These are phyloP conservation scores for Talaromyces islandicus DNA, from an alignment of 2,329 filamentous ascomycete species.

Conservation along the genomic window DNA sequence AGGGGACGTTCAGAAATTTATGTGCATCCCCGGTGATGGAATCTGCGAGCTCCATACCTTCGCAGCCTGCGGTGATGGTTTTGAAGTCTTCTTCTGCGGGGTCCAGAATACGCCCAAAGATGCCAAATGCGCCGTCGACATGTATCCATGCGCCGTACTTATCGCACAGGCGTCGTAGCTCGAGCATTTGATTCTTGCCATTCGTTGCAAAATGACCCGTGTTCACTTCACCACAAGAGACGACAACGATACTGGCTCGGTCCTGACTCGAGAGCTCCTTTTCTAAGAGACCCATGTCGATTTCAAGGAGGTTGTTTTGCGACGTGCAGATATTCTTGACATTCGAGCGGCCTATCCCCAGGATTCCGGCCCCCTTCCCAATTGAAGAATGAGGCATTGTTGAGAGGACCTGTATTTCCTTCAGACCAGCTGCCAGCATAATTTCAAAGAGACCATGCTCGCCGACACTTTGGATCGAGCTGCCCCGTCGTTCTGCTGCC, in stretches of 20 bases:
- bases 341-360: conserved; percentile 67
- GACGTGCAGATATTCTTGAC: conserved; percentile 54
- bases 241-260: conserved; percentile 65
- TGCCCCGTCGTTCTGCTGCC: conserved; percentile 34
- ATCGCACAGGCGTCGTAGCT: conserved; percentile 65
- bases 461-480: conserved; percentile 49
- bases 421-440: conserved; percentile 57
- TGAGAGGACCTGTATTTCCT: conserved; percentile 69
- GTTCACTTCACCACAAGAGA: conserved; percentile 89
- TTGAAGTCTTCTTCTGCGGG: conserved; percentile 49
- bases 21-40: conserved; percentile 83
- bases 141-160: conserved; percentile 77
- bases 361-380: conserved; percentile 72
- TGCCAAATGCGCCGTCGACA: conserved; percentile 83
- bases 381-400: conserved; percentile 80
- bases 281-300: conserved; percentile 64
- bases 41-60: conserved; percentile 74
- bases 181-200: conserved; percentile 51
- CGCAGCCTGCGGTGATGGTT: conserved; percentile 43
- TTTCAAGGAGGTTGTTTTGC: conserved; percentile 54
- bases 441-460: conserved; percentile 65
- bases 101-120: conserved; percentile 66
- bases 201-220: conserved; percentile 71
- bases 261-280: conserved; percentile 47
- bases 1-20: conserved; percentile 91